Percentiles rank a stretch among this genome's conserved stretches.
phyloP scores from a whole-genome alignment of 495 filamentous ascomycete genomes.

The Podospora appendiculata region DNA sequence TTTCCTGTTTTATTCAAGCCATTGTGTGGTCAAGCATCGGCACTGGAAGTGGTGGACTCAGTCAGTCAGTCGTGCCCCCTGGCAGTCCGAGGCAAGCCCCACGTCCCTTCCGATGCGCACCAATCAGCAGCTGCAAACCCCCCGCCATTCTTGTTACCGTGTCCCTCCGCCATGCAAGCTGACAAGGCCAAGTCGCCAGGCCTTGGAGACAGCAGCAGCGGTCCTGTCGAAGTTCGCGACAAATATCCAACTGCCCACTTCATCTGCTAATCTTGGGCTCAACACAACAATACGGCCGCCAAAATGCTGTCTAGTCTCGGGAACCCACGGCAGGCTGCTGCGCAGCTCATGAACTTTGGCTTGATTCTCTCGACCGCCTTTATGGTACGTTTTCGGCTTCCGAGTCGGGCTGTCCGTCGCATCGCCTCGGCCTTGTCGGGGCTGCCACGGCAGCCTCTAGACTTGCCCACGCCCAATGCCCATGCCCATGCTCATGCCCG shows the following conservation, averaged over 20 bases:
- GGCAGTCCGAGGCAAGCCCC: neutral
- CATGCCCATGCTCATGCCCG: neutral
- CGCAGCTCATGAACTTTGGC: slow-evolving; percentile 92
- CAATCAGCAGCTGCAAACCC: slow-evolving; percentile 18
- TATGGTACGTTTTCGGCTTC: slow-evolving; percentile 47
- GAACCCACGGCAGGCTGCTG: slow-evolving; percentile 74
- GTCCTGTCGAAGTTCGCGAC: neutral
- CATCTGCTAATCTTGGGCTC: neutral
- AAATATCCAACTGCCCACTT: neutral
- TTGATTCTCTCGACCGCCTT: slow-evolving; percentile 92
- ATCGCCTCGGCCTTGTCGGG: no score
- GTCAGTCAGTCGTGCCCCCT: no score
- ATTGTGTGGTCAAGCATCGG: no score
- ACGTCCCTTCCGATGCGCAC: slow-evolving; percentile 2
- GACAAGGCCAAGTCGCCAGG: neutral
- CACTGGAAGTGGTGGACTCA: no score
- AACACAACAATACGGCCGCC: neutral
- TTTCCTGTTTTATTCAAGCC: no score
- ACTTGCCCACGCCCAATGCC: no score
- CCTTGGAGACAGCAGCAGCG: neutral
- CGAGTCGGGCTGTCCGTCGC: no score
- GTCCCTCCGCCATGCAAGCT: slow-evolving; percentile 2
- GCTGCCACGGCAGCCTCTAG: no score
- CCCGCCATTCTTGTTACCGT: slow-evolving; percentile 15
- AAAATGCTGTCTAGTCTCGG: slow-evolving; percentile 65